A percentile compares a stretch with the other conserved stretches of the same genome.
Evolutionary conservation across 345 rosid genomes (phyloP).

Genomic region (Garcia nutans): DNA sequence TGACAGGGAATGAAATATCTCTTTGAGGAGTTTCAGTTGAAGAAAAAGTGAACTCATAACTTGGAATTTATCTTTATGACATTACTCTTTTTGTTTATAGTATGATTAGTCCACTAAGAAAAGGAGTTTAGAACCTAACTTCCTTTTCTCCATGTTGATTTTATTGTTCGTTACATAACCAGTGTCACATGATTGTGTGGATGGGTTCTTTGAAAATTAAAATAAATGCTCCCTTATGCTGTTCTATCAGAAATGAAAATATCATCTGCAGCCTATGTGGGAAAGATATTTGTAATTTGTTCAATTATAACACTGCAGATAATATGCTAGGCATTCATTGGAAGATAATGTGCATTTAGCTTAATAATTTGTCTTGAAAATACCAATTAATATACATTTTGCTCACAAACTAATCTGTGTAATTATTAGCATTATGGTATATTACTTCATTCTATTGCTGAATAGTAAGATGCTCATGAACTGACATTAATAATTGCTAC

Average conservation of each 20-base stretch:
- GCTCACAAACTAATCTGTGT: not conserved
- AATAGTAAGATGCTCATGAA: not conserved
- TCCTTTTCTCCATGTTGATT: not conserved
- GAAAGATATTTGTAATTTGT: too few species aligned
- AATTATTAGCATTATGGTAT: not conserved
- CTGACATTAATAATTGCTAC: not conserved
- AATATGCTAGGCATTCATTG: not conserved
- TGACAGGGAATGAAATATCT: too few species aligned
- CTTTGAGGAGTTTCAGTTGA: not conserved
- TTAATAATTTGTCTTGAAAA: too few species aligned
- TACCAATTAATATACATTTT: too few species aligned
- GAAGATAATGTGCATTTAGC: not conserved
- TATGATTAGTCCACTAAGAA: not conserved
- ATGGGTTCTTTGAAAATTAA: not conserved
- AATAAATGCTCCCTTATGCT: not conserved
- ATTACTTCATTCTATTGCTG: not conserved
- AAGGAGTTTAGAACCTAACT: too few species aligned
- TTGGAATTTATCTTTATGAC: not conserved
- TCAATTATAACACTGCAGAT: not conserved
- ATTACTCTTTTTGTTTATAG: not conserved
- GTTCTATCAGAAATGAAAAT: not conserved
- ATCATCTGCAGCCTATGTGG: not conserved
- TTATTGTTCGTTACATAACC: not conserved
- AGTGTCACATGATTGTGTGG: not conserved
- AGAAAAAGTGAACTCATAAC: not conserved